Base-by-base conservation (phyloP, 768 basidiomycete genomes). In the Clitopilus hobsonii region DNA sequence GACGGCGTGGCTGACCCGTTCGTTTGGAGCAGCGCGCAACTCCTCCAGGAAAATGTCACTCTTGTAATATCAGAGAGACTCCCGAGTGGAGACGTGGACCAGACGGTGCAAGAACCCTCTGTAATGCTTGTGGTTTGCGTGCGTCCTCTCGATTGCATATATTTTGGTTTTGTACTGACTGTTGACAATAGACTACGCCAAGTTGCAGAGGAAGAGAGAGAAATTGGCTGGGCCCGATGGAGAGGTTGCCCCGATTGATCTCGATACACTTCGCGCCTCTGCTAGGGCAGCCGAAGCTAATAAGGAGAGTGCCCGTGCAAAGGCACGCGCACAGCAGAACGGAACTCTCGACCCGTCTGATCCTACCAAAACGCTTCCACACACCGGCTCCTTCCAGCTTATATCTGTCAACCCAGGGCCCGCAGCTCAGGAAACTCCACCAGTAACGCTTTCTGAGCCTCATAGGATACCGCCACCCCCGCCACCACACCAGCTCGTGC, bases 11-110 rank as follows among this genome's bases (percentile, higher is more conserved):
- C 50, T 61, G 51, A 49, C 56, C 50, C 71, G 58, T 66, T 73
- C 64, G 64, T 66, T 73, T 64, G 64, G 64, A 61, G 51, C 71
- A 92, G 90, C 84, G 90, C 61, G 88, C 90, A 41, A 89, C 86
- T 30, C 90, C 90, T 16, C 90, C 90, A 4, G 89, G 89, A 8
- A 90, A 91, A 65, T 92, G 90, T 63, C 88, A 91, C 69, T 91
- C 90, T 27, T 92, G 90, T 67, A 89, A 90, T 70, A 91, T 91
- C 54, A 77, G 86, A 56, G 90, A 92, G 66, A 92, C 90, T 3
- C 90, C 90, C n/a, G 90, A 92, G 67, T 92, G 90, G 90, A 71
- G 90, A 52, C 80, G 89, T 23, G 90, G 90, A 14, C 90, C 90
- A 2, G 90, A 91, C 63, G 90, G 90, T 3, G 89, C 90, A 23